These are phyloP conservation scores for Sugiyamaella grinbergsii DNA, from an alignment of 1,139 yeast species.

Conservation along the genomic window DNA sequence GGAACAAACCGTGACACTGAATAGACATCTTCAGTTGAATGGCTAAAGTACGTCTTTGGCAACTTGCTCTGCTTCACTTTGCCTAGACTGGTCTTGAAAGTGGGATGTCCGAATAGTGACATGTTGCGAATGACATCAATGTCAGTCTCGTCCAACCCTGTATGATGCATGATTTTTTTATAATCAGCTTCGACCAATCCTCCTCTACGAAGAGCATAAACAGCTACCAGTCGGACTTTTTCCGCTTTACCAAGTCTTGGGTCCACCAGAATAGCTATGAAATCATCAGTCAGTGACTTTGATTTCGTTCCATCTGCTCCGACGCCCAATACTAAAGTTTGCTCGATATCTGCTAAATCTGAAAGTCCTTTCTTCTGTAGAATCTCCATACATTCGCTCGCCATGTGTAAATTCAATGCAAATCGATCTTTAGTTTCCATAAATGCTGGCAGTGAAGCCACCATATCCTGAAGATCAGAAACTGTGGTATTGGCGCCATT, in stretches of 20 bases:
- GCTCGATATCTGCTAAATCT: constrained; percentile 47
- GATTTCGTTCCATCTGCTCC: constrained; percentile 69
- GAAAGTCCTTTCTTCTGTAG: constrained; percentile 39
- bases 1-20: constrained; percentile 79
- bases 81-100: constrained; percentile 52
- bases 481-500: constrained; percentile 38
- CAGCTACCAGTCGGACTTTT: constrained; percentile 72
- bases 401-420: constrained; percentile 45
- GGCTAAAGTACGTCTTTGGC: constrained; percentile 52
- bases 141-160: constrained; percentile 64
- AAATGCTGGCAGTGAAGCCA: constrained; percentile 47
- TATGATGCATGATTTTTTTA: constrained; percentile 66
- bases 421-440: constrained; percentile 44
- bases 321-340: constrained; percentile 74
- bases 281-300: constrained; percentile 64
- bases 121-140: constrained; percentile 65
- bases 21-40: constrained; percentile 66
- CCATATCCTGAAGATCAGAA: constrained; percentile 46
- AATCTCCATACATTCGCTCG: constrained; percentile 45
- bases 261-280: constrained; percentile 61
- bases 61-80: constrained; percentile 36
- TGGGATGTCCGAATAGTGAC: constrained; percentile 63
- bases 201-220: constrained; percentile 80
- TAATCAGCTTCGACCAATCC: constrained; percentile 80
- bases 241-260: constrained; percentile 55